A percentile compares a stretch with the other conserved stretches of the same genome.
phyloP scores from a whole-genome alignment of 2,329 filamentous ascomycete genomes.

The Beauveria medogensis region DNA sequence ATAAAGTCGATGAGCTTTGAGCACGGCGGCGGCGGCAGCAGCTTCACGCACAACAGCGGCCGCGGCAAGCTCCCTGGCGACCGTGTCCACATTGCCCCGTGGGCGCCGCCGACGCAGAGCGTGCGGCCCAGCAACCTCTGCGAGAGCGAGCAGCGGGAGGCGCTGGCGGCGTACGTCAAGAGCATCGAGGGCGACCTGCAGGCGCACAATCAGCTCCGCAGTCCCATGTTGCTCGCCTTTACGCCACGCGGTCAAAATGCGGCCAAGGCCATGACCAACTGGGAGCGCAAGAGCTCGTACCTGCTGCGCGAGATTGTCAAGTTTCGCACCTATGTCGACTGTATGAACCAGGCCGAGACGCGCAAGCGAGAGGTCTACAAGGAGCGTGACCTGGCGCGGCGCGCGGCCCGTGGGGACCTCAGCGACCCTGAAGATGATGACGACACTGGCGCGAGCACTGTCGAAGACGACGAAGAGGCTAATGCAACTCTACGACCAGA shows the following conservation, averaged over 20 bases:
- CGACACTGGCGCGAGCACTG: slow-evolving; percentile 24
- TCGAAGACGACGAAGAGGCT: slow-evolving; percentile 22
- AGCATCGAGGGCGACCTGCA: slow-evolving; percentile 80
- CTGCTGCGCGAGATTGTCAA: slow-evolving; percentile 91
- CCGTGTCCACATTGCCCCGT: slow-evolving; percentile 74
- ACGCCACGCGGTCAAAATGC: slow-evolving; percentile 76
- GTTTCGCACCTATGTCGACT: slow-evolving; percentile 91
- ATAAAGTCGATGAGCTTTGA: slow-evolving; percentile 54
- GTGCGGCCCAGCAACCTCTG: slow-evolving; percentile 74
- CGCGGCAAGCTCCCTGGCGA: slow-evolving; percentile 69
- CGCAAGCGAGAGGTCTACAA: slow-evolving; percentile 64
- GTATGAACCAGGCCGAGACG: slow-evolving; percentile 60
- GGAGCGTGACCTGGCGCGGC: slow-evolving; percentile 45
- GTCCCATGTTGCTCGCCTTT: slow-evolving; percentile 82
- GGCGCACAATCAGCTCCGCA: slow-evolving; percentile 79
- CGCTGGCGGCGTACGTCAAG: slow-evolving; percentile 70
- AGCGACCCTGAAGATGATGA: slow-evolving; percentile 25
- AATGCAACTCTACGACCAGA: slow-evolving; percentile 28
- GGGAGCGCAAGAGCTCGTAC: slow-evolving; percentile 93
- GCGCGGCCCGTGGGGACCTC: slow-evolving; percentile 40
- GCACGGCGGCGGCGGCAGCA: slow-evolving; percentile 36
- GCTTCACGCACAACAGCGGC: slow-evolving; percentile 42
- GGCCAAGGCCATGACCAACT: slow-evolving; percentile 83
- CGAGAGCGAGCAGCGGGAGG: slow-evolving; percentile 73
- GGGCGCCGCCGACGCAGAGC: slow-evolving; percentile 81